Evolutionary conservation across 805 yeast species (phyloP), one percentile per base, ranked within the genome.

Genomic region (Lipomyces sp.): DNA sequence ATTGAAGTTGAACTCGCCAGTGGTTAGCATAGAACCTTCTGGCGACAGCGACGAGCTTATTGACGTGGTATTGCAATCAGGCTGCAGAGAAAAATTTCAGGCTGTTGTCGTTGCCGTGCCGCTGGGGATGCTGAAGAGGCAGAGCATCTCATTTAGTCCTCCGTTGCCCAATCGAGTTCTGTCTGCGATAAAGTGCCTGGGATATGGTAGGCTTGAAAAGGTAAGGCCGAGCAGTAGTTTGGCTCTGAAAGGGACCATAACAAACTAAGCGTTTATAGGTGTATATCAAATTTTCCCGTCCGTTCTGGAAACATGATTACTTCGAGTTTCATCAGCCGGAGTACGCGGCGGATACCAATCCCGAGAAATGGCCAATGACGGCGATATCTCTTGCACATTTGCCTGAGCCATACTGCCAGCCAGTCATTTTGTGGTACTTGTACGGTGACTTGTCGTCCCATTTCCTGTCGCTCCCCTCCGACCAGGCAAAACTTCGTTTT

Each of bases 161-260:
- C 44, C 44, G 10, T 54, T 66, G 23, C 60, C 62, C 18, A 21
- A 37, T 7, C 52, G 53, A 16, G 41, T 49, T 26, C 23, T 42
- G 22, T 37, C 48, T 3, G 60, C 66, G 7, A 45, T 65, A 21
- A 42, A 49, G 22, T 49, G 55, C 43, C 40, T 63, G 8, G 63
- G 63, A 8, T 65, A 53, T 44, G 68, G 65, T 14, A 46, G 60
- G 8, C 55, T 65, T 21, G 68, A 68, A 43, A 65, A 65, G 57
- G 47, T 53, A 18, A 16, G 16, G 18, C 16, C 18, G 19, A 6
- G 36, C 14, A n/a, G 18, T 8, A 8, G 19, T 11, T 14, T 7
- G 16, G 19, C 33, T 11, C 16, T 19, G 13, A 13, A 23, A 16
- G 22, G 5, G 36, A n/a, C 16, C 16, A 19, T 14, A 29, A 23